Conservation (phyloP, 257 asterid species). For the Eucommia ulmoides region DNA sequence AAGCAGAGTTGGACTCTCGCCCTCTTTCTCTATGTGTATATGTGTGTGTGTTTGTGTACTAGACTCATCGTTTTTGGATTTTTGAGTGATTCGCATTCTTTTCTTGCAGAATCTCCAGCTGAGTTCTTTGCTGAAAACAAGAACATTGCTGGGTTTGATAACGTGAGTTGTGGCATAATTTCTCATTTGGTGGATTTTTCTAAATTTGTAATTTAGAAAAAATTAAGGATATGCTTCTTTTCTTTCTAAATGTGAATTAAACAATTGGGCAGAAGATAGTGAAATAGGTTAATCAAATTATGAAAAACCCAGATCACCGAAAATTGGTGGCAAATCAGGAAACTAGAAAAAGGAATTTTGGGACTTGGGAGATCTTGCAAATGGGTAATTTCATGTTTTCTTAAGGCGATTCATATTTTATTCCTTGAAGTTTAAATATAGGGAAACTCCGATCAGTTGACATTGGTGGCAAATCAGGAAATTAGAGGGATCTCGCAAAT, state of each 20-base stretch:
- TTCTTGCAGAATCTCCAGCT: constrained; percentile 77
- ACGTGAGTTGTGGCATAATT: constrained; percentile 29
- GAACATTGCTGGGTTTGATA: constrained; percentile 93
- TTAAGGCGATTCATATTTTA: too few relatives aligned
- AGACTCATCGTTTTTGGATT: too few relatives aligned
- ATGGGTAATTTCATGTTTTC: too few relatives aligned
- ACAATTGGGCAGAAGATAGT: not conserved
- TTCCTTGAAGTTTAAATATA: too few relatives aligned
- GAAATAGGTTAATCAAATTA: not conserved
- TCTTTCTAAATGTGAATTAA: not conserved
- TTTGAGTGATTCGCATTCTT: not conserved
- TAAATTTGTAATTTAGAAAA: not conserved
- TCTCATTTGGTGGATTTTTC: not conserved
- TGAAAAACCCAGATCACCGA: not conserved
- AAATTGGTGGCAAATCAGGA: not conserved
- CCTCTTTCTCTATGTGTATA: too few relatives aligned
- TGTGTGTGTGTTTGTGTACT: too few relatives aligned
- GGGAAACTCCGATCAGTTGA: too few relatives aligned
- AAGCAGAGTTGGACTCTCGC: constrained; percentile 43
- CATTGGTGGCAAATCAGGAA: too few relatives aligned
- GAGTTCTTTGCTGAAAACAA: constrained; percentile 93
- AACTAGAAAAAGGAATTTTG: too few relatives aligned
- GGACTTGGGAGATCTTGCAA: too few relatives aligned
- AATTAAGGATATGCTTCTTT: not conserved
- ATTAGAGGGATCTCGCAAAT: too few relatives aligned